Evolutionary conservation across 805 yeast species (phyloP), one percentile per base, ranked within the genome.

Genomic region (Schizosaccharomyces octosporus): DNA sequence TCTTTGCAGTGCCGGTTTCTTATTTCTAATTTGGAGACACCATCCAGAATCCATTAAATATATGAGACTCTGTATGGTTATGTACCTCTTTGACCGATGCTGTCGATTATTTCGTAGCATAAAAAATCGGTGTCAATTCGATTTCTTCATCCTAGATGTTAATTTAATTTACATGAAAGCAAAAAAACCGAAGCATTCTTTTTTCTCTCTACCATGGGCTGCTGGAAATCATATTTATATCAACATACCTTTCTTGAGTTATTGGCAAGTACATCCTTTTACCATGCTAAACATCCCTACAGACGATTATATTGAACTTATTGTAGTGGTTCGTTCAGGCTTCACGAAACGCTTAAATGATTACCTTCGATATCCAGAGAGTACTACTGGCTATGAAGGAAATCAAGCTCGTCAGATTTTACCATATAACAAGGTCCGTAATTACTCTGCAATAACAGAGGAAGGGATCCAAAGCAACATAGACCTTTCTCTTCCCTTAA

Each of bases 211-310:
- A 9, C 31, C 31, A 6, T 64, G 66, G 66, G 64, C 66, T 55
- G 64, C 66, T n/a, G 66, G 66, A 27, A 65, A 64, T 62, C 64
- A 64, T 61, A 63, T 64, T 41, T 64, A 64, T 63, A 59, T 64
- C 55, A 59, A 64, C 15, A 64, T 64, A 48, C 48, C 60, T n/a
- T 59, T 59, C 55, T 63, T 64, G 9, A 66, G 64, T 58, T 60
- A 59, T 54, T 64, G 59, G 61, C 66, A 64, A 60, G 60, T 60
- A 61, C 66, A 64, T 60, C 69, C 69, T 6, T 66, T 66, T 59
- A 75, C 80, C 3, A 72, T 76, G 60, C 65, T 74, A 5, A 72
- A 76, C 41, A 64, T 75, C 36, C 68, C 75, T 19, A 72, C 68
- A 17, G 64, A 72, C 4, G 72, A 72, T 1, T 24, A 7, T 24